Conservation (phyloP, 202 grass and related monocot genomes). For the Thinopyrum obtusiflorum region DNA sequence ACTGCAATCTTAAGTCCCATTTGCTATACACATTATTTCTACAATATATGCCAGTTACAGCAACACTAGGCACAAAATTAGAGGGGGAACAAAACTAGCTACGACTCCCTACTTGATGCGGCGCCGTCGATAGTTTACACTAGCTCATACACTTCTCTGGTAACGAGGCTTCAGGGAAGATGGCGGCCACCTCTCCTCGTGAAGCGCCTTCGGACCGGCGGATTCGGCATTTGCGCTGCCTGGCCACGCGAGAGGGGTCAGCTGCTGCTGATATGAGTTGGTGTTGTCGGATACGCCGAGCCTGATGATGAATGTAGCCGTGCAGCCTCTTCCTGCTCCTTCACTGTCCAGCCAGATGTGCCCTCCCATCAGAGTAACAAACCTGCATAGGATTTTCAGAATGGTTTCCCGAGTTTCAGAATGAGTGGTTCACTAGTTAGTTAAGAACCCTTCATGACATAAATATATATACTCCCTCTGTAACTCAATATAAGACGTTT, state of each 20-base stretch:
- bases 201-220: conserved; percentile 10
- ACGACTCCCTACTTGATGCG: conserved; percentile 27
- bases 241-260: conserved; percentile 49
- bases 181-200: conserved; percentile 14
- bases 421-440: background rate
- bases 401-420: background rate
- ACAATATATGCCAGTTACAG: conserved; percentile 49
- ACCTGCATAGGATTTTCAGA: conserved; percentile 45
- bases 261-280: conserved; percentile 55
- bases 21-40: conserved; percentile 50
- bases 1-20: conserved; percentile 29
- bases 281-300: conserved; percentile 62
- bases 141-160: conserved; percentile 56
- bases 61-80: conserved; percentile 44
- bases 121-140: conserved; percentile 31
- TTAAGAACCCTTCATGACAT: background rate
- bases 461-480: background rate
- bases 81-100: background rate
- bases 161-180: conserved; percentile 42
- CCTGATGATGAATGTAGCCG: conserved; percentile 66
- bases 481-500: background rate
- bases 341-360: conserved; percentile 96
- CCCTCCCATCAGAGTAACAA: conserved; percentile 88
- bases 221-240: conserved; percentile 37
- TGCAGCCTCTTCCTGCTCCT: conserved; percentile 88